A percentile compares a stretch with the other conserved stretches of the same genome.
Evolutionary conservation across 2,329 filamentous ascomycete genomes (phyloP).

Genomic region (Sporothrix pallida): DNA sequence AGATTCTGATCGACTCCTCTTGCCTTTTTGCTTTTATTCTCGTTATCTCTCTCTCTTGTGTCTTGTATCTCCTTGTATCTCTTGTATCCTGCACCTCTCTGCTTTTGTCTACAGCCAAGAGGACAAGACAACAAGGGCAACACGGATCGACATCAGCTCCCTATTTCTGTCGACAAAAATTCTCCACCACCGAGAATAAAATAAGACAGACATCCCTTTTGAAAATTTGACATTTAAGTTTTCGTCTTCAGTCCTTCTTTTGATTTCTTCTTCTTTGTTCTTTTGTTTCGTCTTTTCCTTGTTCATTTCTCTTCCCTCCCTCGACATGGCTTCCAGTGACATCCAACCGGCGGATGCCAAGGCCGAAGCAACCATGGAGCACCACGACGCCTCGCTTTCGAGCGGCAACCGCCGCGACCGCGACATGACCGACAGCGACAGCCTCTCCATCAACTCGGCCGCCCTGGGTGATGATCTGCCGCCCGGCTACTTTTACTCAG

Average conservation of each 20-base stretch:
- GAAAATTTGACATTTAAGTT: neutral
- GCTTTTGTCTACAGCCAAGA: neutral
- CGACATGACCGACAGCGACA: slow-evolving; percentile 4
- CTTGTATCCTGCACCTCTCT: neutral
- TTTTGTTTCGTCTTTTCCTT: neutral
- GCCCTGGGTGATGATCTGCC: slow-evolving; percentile 47
- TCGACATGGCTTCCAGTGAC: neutral
- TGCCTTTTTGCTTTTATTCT: neutral
- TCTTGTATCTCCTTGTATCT: no score
- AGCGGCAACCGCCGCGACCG: neutral
- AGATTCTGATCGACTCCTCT: slow-evolving; percentile 5
- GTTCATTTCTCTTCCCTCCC: neutral
- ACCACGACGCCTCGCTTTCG: neutral
- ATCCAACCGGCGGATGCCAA: slow-evolving; percentile 13
- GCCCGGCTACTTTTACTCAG: slow-evolving; percentile 47
- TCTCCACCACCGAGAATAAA: neutral
- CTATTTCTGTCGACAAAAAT: neutral
- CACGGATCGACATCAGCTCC: slow-evolving; percentile 21
- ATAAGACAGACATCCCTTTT: neutral
- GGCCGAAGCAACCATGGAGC: slow-evolving; percentile 8
- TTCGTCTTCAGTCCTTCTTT: neutral
- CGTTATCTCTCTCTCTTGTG: no score
- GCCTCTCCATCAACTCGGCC: slow-evolving; percentile 44
- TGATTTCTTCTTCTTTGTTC: neutral
- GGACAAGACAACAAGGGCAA: slow-evolving; percentile 3